These are phyloP conservation scores for Neurospora sp. DNA, from an alignment of 495 filamentous ascomycete species.

Conservation along the genomic window DNA sequence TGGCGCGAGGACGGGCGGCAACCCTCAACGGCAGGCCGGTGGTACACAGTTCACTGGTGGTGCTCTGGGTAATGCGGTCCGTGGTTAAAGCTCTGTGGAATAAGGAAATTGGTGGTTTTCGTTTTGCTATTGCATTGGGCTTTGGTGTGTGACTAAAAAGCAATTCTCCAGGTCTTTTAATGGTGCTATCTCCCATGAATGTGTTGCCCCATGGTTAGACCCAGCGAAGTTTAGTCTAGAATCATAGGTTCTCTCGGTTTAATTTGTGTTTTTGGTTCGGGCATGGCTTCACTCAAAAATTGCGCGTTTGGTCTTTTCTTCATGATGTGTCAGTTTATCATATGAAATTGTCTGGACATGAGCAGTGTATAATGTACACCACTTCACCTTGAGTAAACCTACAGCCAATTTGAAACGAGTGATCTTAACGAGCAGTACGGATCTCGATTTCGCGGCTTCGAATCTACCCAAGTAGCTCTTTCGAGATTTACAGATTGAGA, in stretches of 20 bases:
- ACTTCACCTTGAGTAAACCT: neutral
- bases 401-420: neutral
- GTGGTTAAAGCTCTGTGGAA: slow-evolving; percentile 28
- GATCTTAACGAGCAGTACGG: neutral
- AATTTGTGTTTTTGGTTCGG: neutral
- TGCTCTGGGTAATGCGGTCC: slow-evolving; percentile 44
- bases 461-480: neutral
- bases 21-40: slow-evolving; percentile 44
- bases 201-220: slow-evolving; percentile 15
- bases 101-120: slow-evolving; percentile 14
- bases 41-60: slow-evolving; percentile 50
- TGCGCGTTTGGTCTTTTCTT: neutral
- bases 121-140: slow-evolving; percentile 24
- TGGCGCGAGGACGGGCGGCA: slow-evolving; percentile 42
- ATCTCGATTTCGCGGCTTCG: neutral
- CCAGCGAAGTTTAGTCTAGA: slow-evolving; percentile 14
- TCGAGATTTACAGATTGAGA: no score
- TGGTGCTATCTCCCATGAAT: neutral
- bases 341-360: neutral
- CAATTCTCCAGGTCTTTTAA: slow-evolving; percentile 10
- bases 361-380: neutral
- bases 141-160: slow-evolving; percentile 22
- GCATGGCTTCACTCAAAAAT: neutral
- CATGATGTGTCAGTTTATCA: neutral
- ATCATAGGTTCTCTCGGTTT: slow-evolving; percentile 3